Evolutionary conservation across 805 yeast species (phyloP), one percentile per base, ranked within the genome.

Genomic region (Yarrowia sp.): DNA sequence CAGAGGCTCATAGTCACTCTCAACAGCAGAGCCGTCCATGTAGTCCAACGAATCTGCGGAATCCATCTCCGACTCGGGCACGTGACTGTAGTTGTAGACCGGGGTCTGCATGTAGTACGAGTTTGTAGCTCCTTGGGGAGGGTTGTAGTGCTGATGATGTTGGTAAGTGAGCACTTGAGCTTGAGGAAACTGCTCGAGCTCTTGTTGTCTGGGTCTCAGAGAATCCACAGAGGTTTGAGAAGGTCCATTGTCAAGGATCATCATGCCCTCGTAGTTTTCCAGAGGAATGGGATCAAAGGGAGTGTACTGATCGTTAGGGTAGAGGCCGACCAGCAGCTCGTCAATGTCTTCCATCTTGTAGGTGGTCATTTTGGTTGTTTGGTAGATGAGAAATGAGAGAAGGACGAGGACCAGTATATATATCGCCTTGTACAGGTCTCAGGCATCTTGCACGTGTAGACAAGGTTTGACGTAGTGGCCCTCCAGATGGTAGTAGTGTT

Each of bases 51-150:
- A 36, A 15, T 51, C 58, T 3, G 32, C 31, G 1, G 43, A 51
- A n/a, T 51, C 58, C 35, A 36, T 4, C 35, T 48, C 41, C 55
- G 31, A 8, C 13, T 51, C 58, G 11, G 36, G 43, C 42, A 22
- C 9, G 17, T 42, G 43, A 11, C 41, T 48, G 41, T 51, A 38
- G 58, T 51, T 36, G 58, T 35, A 50, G 33, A 22, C 17, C n/a
- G 57, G 57, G 2, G 58, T 51, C 43, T 36, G 43, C 41, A 48
- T 48, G 55, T 48, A 48, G 41, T 48, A 48, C 55, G 55, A 48
- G 55, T 48, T 48, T 35, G 55, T 48, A 31, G 28, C 28, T 22
- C 28, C 28, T 5, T 22, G 28, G 28, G 28, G 28, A 22, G 28
- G 28, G 28, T 22, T 22, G 55, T 48, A 48, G 28, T 48, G 55